Conservation (phyloP, 305 asterid genomes). For the Plantago lanceolata region DNA sequence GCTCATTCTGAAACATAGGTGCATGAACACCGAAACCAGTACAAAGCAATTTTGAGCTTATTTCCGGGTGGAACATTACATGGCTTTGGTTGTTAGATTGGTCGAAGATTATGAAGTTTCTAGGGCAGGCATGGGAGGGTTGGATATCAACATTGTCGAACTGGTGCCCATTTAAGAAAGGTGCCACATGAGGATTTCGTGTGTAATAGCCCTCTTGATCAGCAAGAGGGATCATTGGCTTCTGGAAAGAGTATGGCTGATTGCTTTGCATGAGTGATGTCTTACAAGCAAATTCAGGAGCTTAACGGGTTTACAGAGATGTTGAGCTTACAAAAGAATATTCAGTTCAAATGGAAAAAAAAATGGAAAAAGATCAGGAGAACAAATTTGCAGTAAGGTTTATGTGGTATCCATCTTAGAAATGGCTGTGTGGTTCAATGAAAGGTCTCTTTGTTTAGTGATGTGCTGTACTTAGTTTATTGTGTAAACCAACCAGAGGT, state of each 20-base stretch:
- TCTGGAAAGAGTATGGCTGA: slow-evolving; percentile 33
- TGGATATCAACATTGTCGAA: slow-evolving; percentile 41
- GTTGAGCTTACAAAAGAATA: slow-evolving; percentile 16
- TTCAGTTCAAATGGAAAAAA: slow-evolving; percentile 11
- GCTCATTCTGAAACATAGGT: slow-evolving; percentile 26
- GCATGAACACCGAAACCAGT: slow-evolving; percentile 34
- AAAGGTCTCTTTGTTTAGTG: not conserved
- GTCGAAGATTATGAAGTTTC: slow-evolving; percentile 68
- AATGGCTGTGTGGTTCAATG: slow-evolving; percentile 15
- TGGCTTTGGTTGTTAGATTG: slow-evolving; percentile 48
- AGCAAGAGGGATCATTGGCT: slow-evolving; percentile 37
- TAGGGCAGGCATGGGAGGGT: slow-evolving; percentile 59
- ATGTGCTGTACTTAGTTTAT: slow-evolving; percentile 25
- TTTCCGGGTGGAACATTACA: slow-evolving; percentile 65
- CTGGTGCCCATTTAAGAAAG: slow-evolving; percentile 45
- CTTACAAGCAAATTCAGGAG: slow-evolving; percentile 8
- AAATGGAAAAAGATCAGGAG: slow-evolving; percentile 16
- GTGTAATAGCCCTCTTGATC: slow-evolving; percentile 41
- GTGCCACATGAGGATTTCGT: slow-evolving; percentile 34
- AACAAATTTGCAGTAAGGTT: slow-evolving; percentile 22
- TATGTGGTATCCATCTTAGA: slow-evolving; percentile 38
- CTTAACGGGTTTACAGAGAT: slow-evolving; percentile 9
- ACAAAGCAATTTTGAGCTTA: slow-evolving; percentile 38
- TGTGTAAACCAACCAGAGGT: slow-evolving; percentile 22
- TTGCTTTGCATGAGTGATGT: slow-evolving; percentile 47